Evolutionary conservation across 208 protist genomes (phyloP).

Genomic region (Acanthamoeba lugdunensis): DNA sequence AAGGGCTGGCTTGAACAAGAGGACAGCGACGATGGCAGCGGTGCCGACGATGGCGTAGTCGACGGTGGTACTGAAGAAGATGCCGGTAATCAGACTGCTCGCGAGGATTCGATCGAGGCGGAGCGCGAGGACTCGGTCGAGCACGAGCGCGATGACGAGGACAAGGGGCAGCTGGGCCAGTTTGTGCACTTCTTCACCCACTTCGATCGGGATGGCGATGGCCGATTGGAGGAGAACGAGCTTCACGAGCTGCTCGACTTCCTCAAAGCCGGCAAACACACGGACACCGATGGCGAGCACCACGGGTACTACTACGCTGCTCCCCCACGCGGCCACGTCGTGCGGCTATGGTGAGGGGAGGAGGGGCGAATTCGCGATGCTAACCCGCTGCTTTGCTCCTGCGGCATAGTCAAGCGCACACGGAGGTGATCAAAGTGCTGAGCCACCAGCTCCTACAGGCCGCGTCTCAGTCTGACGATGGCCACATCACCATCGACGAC

Average conservation of each 20-base stretch:
- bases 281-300: not conserved
- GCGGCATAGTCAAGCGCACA: not conserved
- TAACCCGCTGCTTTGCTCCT: not conserved
- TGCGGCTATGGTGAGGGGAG: not conserved
- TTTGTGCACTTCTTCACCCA: constrained; percentile 29
- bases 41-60: not conserved
- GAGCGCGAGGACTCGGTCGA: not conserved
- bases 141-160: not conserved
- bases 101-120: not conserved
- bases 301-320: not conserved
- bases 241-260: constrained; percentile 37
- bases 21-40: not conserved
- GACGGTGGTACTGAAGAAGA: not conserved
- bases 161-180: not conserved
- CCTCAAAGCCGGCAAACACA: constrained; percentile 26
- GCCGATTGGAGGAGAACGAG: not conserved
- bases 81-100: not conserved
- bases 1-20: constrained; percentile 1
- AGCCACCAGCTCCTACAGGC: not conserved
- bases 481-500: constrained; percentile 19
- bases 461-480: not conserved
- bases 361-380: not conserved
- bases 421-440: constrained; percentile 18
- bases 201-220: constrained; percentile 35
- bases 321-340: no score